phyloP scores from a whole-genome alignment of 441 rosid genomes.

The Erodium texanum region DNA sequence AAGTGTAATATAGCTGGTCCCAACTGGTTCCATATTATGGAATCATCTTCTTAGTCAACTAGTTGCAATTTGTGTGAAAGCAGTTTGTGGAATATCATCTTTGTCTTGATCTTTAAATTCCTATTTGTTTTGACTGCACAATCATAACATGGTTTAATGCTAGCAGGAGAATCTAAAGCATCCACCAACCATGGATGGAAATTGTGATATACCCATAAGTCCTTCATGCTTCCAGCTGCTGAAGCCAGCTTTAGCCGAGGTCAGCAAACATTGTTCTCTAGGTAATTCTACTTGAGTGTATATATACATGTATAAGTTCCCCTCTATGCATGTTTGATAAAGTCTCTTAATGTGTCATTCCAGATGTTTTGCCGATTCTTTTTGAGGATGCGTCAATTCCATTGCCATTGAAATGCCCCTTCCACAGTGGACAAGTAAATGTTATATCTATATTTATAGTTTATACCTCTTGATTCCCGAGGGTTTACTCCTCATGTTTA shows the following conservation, averaged over 20 bases:
- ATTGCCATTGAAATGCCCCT: constrained; percentile 26
- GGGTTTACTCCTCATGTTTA: constrained; percentile 5
- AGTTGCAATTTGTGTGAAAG: no score
- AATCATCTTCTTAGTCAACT: no score
- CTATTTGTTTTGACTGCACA: no score
- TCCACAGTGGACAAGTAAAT: constrained; percentile 42
- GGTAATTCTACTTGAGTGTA: constrained; percentile 30
- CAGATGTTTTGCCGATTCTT: constrained; percentile 52
- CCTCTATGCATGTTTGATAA: constrained; percentile 9
- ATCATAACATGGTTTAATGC: no score
- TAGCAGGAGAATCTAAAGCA: constrained; percentile 35
- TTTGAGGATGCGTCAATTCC: constrained; percentile 44
- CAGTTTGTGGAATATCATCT: no score
- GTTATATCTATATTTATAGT: neutral
- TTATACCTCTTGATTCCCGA: neutral
- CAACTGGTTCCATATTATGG: no score
- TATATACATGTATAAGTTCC: neutral
- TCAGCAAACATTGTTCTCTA: constrained; percentile 28
- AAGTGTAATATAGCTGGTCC: no score
- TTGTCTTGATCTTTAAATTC: no score
- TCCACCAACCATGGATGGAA: constrained; percentile 29
- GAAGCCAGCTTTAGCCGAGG: constrained; percentile 39
- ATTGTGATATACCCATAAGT: constrained; percentile 27
- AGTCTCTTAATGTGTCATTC: constrained; percentile 14
- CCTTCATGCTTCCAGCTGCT: constrained; percentile 39